phyloP scores from a whole-genome alignment of 192 early-diverging fungal species.

The Coemansia pectinata region DNA sequence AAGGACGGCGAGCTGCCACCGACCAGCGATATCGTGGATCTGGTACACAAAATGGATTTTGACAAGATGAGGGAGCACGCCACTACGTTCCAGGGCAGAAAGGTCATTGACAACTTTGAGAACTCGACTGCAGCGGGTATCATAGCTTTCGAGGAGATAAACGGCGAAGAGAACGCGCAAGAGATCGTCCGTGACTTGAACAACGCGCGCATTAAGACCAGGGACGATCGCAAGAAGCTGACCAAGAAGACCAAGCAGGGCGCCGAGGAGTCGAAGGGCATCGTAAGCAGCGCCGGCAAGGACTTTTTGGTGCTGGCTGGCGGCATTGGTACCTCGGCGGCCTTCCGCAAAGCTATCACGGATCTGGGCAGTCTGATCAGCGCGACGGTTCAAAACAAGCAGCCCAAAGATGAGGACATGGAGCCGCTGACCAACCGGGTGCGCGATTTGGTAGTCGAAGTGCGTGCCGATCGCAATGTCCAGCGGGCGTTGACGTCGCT shows the following conservation, averaged over 20 bases:
- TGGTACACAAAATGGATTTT: constrained; percentile 31
- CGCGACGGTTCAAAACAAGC: constrained; percentile 32
- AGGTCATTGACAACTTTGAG: constrained; percentile 42
- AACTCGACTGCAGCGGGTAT: constrained; percentile 23
- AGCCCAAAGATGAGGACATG: neutral
- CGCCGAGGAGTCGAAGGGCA: constrained; percentile 13
- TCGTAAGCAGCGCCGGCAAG: constrained; percentile 28
- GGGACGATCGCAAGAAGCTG: constrained; percentile 44
- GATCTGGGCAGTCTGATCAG: constrained; percentile 29
- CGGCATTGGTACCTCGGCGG: constrained; percentile 37
- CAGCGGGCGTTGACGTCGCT: constrained; percentile 37
- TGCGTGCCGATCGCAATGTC: constrained; percentile 26
- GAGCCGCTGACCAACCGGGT: constrained; percentile 31
- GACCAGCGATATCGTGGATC: constrained; percentile 19
- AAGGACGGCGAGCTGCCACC: constrained; percentile 37
- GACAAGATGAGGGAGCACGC: constrained; percentile 37
- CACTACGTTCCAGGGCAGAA: constrained; percentile 43
- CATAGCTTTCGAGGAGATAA: constrained; percentile 40
- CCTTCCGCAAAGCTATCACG: constrained; percentile 34
- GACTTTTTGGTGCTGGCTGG: constrained; percentile 34
- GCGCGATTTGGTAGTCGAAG: constrained; percentile 39
- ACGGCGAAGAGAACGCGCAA: constrained; percentile 41
- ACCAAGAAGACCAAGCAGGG: constrained; percentile 30
- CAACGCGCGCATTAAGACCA: constrained; percentile 31
- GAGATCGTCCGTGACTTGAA: constrained; percentile 26